Conservation (phyloP, 805 yeast genomes). For the Candida berthetii region DNA sequence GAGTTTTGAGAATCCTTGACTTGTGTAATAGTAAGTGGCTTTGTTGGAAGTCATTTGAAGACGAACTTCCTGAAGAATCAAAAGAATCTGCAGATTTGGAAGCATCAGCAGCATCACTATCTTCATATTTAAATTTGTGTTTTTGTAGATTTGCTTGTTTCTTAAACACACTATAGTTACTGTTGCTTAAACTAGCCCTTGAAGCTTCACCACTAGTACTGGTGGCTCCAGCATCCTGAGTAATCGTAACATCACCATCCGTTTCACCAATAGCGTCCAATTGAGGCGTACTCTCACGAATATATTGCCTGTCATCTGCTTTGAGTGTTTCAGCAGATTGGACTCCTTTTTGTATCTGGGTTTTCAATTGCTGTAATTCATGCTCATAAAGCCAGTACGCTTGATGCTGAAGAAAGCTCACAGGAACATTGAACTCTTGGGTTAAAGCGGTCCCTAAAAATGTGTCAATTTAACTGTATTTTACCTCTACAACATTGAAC, state of each 20-base stretch:
- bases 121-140: background rate
- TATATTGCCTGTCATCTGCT: background rate
- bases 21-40: slow-evolving; percentile 18
- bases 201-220: background rate
- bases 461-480: too few species aligned
- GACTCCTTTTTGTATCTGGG: slow-evolving; percentile 13
- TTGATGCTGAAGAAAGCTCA: slow-evolving; percentile 20
- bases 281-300: background rate
- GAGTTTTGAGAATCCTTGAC: slow-evolving; percentile 16
- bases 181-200: background rate
- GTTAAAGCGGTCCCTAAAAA: background rate
- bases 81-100: background rate
- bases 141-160: too few species aligned
- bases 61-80: background rate
- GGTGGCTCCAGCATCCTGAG: background rate
- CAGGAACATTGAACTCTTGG: slow-evolving; percentile 15
- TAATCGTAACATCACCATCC: background rate
- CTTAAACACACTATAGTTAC: background rate
- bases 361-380: slow-evolving; percentile 18
- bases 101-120: background rate
- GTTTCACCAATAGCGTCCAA: background rate
- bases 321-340: slow-evolving; percentile 9
- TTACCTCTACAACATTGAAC: too few species aligned
- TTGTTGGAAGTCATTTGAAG: background rate
- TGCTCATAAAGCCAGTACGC: slow-evolving; percentile 22